A percentile compares a stretch with the other conserved stretches of the same genome.
These are phyloP conservation scores for Rhipidocladum racemiflorum DNA, from an alignment of 176 grass and related monocot genomes.

Conservation along the genomic window DNA sequence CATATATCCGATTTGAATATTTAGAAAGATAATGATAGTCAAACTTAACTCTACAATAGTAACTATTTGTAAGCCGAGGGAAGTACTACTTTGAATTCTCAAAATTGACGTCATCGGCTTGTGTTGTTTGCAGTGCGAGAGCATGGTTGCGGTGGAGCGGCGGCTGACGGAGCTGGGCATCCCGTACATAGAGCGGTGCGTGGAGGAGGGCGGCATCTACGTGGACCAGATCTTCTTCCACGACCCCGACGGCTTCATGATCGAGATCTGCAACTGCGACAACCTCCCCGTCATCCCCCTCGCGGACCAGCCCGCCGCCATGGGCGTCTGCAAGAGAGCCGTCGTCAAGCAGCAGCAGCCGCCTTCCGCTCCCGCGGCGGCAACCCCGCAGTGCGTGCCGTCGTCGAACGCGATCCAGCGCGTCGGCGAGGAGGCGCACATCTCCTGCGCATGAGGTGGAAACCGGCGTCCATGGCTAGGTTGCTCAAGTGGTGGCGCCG, in stretches of 20 bases:
- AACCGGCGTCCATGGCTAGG: not conserved
- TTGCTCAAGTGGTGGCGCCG: not conserved
- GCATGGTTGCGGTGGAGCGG: slow-evolving; percentile 73
- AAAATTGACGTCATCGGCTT: not conserved
- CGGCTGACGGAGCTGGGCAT: slow-evolving; percentile 62
- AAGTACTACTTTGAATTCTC: not conserved
- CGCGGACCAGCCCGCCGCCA: not conserved
- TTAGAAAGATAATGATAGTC: no score
- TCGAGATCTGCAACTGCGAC: slow-evolving; percentile 92
- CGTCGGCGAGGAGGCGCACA: slow-evolving; percentile 60
- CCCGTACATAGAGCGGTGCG: slow-evolving; percentile 33
- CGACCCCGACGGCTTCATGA: slow-evolving; percentile 88
- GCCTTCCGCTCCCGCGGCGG: not conserved
- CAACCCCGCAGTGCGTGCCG: not conserved
- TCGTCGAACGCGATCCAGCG: slow-evolving; percentile 24
- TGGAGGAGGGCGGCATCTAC: slow-evolving; percentile 68
- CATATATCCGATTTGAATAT: no score
- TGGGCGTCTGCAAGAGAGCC: slow-evolving; percentile 51
- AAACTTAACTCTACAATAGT: no score
- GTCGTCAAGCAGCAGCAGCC: slow-evolving; percentile 22
- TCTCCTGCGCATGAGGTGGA: slow-evolving; percentile 43
- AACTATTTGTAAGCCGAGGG: no score
- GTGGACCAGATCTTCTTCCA: slow-evolving; percentile 95
- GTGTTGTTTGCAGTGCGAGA: slow-evolving; percentile 65
- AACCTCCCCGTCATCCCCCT: slow-evolving; percentile 73